Base-by-base conservation (phyloP, 2,329 filamentous ascomycete genomes). In the Dothideomycetidae sp. region DNA sequence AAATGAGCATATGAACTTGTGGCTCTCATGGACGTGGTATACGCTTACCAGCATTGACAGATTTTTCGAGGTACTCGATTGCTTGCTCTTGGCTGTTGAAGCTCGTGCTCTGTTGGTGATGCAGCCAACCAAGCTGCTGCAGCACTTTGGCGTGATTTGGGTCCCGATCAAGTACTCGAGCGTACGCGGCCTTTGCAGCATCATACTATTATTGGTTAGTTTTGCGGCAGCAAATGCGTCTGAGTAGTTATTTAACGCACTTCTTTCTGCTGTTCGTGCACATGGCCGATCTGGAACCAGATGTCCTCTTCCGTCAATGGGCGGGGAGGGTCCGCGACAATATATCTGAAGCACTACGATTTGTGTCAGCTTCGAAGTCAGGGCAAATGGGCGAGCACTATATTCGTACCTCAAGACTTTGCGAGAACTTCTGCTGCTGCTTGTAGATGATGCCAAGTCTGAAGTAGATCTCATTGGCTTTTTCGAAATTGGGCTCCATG, bases 371-470 rank as follows among this genome's bases (percentile, higher is more conserved):
- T 32, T 19, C n/a, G 21, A 7, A n/a, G 7, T 26, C 13, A 39
- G 31, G 19, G 17, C 42, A 28, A 50, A 45, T 14, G 30, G 16
- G 29, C 5, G 7, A 30, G 30, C 29, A 10, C 33, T 10, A 44
- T n/a, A n/a, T n/a, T n/a, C 51, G 51, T 66, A 93, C 86, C 62
- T 96, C 90, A 31, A 96, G 67, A 67, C 86, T 94, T 54, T 92
- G 80, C 36, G 69, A 68, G 56, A 86, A 98, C 58, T 96, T 96
- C 44, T 86, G 79, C 56, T 96, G 90, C 53, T 96, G 88, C 59
- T 98, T 98, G 67, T 96, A 96, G 47, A 98, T 96, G 64, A 98
- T 98, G n/a, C 90, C 90, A 5, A 98, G 71, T 17, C 90, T 76
- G 62, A 98, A 98, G 59, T 96, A 98, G 37, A 98, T 96, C 58